phyloP scores from a whole-genome alignment of 108 stramenopile species.

The Hondaea fermentalgiana region DNA sequence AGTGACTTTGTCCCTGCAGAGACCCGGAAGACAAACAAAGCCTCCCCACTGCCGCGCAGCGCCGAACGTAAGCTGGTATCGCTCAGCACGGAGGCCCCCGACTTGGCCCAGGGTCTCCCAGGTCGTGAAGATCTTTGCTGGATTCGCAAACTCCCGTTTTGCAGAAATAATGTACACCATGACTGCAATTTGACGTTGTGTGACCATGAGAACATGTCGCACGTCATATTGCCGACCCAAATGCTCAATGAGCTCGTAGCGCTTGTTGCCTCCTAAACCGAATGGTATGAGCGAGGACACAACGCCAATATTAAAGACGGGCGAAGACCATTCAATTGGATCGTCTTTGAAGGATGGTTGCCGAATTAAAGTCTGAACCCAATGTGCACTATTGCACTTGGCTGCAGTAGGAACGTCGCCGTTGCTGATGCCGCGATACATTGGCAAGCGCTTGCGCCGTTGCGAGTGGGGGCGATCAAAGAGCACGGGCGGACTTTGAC shows the following conservation, averaged over 20 bases:
- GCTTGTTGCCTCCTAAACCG: neutral
- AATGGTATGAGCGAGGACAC: neutral
- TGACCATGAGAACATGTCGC: neutral
- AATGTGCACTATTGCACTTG: neutral
- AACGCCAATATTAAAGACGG: neutral
- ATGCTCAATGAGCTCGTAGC: neutral
- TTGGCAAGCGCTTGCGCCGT: neutral
- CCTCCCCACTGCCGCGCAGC: neutral
- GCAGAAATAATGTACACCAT: neutral
- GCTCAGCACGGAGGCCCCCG: neutral
- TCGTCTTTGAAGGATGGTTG: neutral
- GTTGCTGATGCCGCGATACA: neutral
- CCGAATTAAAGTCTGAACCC: neutral
- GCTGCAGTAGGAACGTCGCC: neutral
- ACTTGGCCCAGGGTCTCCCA: neutral
- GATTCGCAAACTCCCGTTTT: neutral
- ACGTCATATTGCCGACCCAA: neutral
- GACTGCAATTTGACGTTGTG: neutral
- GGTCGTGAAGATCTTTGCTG: neutral
- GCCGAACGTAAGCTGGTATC: neutral
- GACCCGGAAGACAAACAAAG: neutral
- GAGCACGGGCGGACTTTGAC: constrained; percentile 28
- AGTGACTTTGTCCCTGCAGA: neutral
- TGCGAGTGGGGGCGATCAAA: constrained; percentile 32
- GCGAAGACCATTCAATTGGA: neutral